Percentiles rank a stretch among this genome's conserved stretches.
Conservation (phyloP, 129 eudicot species). For the Smallanthus sonchifolius region DNA sequence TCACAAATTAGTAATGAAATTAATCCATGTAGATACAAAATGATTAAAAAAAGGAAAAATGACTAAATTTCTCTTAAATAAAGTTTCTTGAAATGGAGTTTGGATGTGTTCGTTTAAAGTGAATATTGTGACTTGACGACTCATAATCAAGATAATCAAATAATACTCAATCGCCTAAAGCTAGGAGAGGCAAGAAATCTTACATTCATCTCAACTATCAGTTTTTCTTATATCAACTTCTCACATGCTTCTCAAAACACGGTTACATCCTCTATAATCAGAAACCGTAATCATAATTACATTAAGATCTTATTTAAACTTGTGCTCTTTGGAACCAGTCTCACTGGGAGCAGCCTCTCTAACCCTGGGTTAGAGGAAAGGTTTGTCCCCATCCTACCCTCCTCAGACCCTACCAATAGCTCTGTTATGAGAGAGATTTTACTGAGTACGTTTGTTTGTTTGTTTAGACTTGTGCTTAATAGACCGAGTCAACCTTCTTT, state of each 20-base stretch:
- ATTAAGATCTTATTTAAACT: too few relatives aligned
- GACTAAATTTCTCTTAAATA: background rate
- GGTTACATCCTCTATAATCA: background rate
- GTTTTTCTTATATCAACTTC: background rate
- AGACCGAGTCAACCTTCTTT: slow-evolving; percentile 7
- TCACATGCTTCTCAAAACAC: background rate
- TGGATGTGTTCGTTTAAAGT: background rate
- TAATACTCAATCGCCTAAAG: background rate
- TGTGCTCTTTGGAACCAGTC: too few relatives aligned
- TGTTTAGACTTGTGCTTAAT: background rate
- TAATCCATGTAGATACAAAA: background rate
- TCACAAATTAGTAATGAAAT: background rate
- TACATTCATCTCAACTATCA: background rate
- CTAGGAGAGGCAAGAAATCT: background rate
- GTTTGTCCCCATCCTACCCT: too few relatives aligned
- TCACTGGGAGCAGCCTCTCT: too few relatives aligned
- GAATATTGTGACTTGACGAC: background rate
- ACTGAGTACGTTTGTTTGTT: too few relatives aligned
- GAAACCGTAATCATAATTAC: background rate
- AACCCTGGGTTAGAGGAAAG: too few relatives aligned
- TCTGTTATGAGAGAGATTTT: too few relatives aligned
- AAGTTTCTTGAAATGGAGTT: background rate
- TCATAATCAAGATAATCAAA: background rate
- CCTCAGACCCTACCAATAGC: too few relatives aligned
- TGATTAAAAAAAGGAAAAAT: background rate